Evolutionary conservation across 495 filamentous ascomycete genomes (phyloP).

Genomic region (Penicillium tannophilum): DNA sequence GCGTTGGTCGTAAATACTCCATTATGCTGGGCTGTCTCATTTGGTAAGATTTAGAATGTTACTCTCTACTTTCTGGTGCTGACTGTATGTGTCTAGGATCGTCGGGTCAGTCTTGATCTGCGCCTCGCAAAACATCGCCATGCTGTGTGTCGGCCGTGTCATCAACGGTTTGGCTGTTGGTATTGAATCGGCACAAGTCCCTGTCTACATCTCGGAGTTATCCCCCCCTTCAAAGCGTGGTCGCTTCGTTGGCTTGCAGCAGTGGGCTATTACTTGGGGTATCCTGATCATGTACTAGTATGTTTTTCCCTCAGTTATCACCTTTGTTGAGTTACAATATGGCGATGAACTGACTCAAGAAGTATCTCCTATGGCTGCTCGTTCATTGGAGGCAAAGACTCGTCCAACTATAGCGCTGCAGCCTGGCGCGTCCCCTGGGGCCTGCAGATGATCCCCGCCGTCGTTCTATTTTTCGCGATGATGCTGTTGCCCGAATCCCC

Average conservation of each 20-base stretch:
- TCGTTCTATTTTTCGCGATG: conserved; percentile 63
- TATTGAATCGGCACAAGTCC: conserved; percentile 77
- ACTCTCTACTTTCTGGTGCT: neutral
- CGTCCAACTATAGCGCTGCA: conserved; percentile 41
- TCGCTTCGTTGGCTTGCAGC: conserved; percentile 69
- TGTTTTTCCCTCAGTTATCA: neutral
- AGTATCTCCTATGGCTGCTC: conserved; percentile 67
- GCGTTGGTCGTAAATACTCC: conserved; percentile 63
- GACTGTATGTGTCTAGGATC: conserved; percentile 36
- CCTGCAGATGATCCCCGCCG: conserved; percentile 71
- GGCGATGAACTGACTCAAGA: neutral
- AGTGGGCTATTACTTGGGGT: conserved; percentile 82
- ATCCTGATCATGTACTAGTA: conserved; percentile 77
- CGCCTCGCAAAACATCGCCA: conserved; percentile 71
- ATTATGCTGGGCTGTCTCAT: conserved; percentile 66
- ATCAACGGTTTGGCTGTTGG: conserved; percentile 78
- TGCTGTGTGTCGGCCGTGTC: conserved; percentile 73
- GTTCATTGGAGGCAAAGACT: conserved; percentile 44
- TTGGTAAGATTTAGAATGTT: conserved; percentile 51
- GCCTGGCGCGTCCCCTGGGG: conserved; percentile 78
- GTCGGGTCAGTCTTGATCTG: conserved; percentile 70
- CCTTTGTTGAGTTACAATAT: neutral
- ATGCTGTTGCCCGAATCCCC: conserved; percentile 73
- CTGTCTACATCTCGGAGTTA: conserved; percentile 77
- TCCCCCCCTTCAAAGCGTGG: conserved; percentile 70